These are phyloP conservation scores for Trypethelium eluteriae DNA, from an alignment of 495 filamentous ascomycete genomes.

Conservation along the genomic window DNA sequence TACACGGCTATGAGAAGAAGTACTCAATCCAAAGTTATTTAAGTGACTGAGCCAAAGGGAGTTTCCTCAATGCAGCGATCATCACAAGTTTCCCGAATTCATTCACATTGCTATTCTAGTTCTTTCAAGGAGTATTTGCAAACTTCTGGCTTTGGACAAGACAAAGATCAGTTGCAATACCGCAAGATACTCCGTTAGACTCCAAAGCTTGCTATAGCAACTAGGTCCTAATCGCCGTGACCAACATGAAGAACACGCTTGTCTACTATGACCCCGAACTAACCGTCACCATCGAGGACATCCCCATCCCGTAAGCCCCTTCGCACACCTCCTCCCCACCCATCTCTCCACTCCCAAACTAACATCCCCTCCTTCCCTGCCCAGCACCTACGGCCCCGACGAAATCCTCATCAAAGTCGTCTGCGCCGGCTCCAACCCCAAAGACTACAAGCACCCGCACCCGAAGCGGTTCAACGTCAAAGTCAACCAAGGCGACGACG, in stretches of 20 bases:
- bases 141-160: too few relatives aligned
- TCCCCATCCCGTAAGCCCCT: conserved; percentile 2
- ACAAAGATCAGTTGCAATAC: too few relatives aligned
- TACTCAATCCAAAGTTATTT: too few relatives aligned
- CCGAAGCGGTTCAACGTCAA: conserved; percentile 15
- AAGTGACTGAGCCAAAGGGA: too few relatives aligned
- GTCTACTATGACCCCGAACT: conserved; percentile 7
- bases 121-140: too few relatives aligned
- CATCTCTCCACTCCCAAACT: neutral
- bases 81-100: too few relatives aligned
- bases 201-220: too few relatives aligned
- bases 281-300: conserved; percentile 4
- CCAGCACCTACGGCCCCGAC: conserved; percentile 9
- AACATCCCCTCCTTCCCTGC: neutral
- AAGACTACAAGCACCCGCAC: conserved; percentile 19
- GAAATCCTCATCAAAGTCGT: conserved; percentile 26
- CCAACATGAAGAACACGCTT: neutral
- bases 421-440: conserved; percentile 23
- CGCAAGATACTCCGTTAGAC: too few relatives aligned
- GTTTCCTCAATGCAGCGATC: too few relatives aligned
- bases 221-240: neutral
- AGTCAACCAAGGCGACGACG: conserved; percentile 22
- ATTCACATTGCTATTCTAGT: too few relatives aligned
- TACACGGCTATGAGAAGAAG: too few relatives aligned
- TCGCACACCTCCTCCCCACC: neutral